A percentile compares a stretch with the other conserved stretches of the same genome.
Conservation (phyloP, 2,329 filamentous ascomycete species). For the Fusarium buharicum region DNA sequence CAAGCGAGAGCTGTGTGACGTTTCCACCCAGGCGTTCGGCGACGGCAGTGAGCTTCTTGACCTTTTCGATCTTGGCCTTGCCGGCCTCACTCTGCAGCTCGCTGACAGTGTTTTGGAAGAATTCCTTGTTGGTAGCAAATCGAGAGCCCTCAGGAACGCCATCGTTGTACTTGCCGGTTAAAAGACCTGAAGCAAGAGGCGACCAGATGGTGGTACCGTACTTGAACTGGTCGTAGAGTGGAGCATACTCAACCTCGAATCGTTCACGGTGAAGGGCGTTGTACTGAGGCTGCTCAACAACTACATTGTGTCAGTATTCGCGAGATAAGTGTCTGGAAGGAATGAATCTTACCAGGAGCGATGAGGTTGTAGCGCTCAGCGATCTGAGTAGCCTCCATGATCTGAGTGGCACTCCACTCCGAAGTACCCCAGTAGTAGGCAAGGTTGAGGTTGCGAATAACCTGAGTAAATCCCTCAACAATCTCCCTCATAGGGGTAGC, state of each 20-base stretch:
- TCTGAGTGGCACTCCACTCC: conserved; percentile 75
- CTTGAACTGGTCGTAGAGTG: conserved; percentile 66
- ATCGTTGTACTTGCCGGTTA: conserved; percentile 74
- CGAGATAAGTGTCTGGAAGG: too few relatives aligned
- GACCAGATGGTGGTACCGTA: conserved; percentile 70
- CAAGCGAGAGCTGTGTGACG: conserved; percentile 41
- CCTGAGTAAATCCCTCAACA: conserved; percentile 44
- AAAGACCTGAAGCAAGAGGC: conserved; percentile 65
- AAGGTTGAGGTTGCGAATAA: conserved; percentile 44
- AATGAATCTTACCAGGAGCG: conserved; percentile 56
- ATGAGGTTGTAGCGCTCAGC: conserved; percentile 71
- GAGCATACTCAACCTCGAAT: conserved; percentile 71
- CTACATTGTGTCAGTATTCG: conserved; percentile 1
- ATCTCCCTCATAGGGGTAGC: conserved; percentile 45
- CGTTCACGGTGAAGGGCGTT: conserved; percentile 70
- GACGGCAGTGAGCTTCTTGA: conserved; percentile 38
- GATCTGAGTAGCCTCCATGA: conserved; percentile 64
- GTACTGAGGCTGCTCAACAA: conserved; percentile 75
- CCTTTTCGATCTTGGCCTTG: conserved; percentile 45
- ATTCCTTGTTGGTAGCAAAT: conserved; percentile 53
- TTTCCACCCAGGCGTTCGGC: conserved; percentile 43
- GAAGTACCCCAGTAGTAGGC: conserved; percentile 64
- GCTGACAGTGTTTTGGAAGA: conserved; percentile 31
- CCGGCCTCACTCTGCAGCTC: conserved; percentile 31
- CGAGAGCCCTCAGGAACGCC: conserved; percentile 67